Conservation (phyloP, 2,329 filamentous ascomycete species). For the Fusarium nematophilum region DNA sequence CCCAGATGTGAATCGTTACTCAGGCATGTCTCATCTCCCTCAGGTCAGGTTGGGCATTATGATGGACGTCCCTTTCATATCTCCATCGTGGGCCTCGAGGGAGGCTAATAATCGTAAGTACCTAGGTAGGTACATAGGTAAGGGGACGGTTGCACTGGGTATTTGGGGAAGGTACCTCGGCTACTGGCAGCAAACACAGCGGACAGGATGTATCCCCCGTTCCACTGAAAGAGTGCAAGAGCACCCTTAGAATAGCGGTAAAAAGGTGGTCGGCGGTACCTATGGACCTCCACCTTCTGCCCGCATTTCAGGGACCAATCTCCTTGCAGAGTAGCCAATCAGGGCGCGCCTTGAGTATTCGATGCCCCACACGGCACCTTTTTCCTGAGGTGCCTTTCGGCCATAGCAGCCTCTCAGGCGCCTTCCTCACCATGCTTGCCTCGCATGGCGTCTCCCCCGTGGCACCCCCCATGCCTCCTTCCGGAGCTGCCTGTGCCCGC, state of each 20-base stretch:
- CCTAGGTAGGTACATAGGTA: too few relatives aligned
- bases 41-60: slow-evolving; percentile 14
- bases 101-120: slow-evolving; percentile 31
- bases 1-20: slow-evolving; percentile 17
- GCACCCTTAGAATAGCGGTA: slow-evolving; percentile 31
- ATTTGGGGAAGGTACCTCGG: slow-evolving; percentile 21
- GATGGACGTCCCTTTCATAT: slow-evolving; percentile 33
- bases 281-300: slow-evolving; percentile 26
- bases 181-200: slow-evolving; percentile 4
- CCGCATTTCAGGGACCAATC: slow-evolving; percentile 35
- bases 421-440: slow-evolving; percentile 18
- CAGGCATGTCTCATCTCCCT: slow-evolving; percentile 29
- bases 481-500: slow-evolving; percentile 31
- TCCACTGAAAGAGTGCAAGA: slow-evolving; percentile 2
- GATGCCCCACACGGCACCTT: slow-evolving; percentile 22
- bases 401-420: slow-evolving; percentile 33
- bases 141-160: slow-evolving; percentile 36
- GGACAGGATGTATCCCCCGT: slow-evolving; percentile 18
- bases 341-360: not conserved
- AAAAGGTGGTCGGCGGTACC: slow-evolving; percentile 13
- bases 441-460: slow-evolving; percentile 16
- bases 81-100: slow-evolving; percentile 26
- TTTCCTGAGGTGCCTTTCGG: slow-evolving; percentile 23
- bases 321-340: slow-evolving; percentile 22
- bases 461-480: slow-evolving; percentile 27